phyloP scores from a whole-genome alignment of 2,329 filamentous ascomycete genomes.

The Colletotrichum sp. region DNA sequence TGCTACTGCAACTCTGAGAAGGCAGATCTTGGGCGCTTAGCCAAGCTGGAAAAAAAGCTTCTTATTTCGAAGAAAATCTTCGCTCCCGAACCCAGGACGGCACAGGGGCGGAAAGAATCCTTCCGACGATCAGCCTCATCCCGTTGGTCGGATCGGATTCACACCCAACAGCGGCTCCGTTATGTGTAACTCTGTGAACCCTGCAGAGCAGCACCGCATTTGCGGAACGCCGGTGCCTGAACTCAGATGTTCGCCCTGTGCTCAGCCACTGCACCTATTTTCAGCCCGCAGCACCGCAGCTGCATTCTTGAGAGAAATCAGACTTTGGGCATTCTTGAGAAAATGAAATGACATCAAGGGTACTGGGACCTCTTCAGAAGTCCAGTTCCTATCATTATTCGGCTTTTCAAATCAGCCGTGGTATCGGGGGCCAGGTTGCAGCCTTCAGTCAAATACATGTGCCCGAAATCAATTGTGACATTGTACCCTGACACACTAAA shows the following conservation, averaged over 20 bases:
- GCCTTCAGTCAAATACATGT: no score
- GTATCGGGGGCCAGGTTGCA: no score
- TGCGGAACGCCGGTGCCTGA: not conserved
- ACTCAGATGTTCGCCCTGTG: not conserved
- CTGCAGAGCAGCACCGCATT: not conserved
- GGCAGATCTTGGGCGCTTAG: not conserved
- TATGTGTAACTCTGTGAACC: not conserved
- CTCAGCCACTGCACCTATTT: not conserved
- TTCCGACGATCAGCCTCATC: not conserved
- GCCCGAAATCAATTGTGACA: no score
- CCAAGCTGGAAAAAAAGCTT: not conserved
- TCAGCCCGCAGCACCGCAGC: not conserved
- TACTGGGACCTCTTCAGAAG: no score
- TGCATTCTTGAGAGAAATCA: no score
- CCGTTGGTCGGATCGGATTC: not conserved
- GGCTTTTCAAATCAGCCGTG: no score
- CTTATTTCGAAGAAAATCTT: not conserved
- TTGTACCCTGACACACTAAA: no score
- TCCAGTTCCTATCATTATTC: no score
- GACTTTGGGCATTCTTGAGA: no score
- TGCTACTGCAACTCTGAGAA: not conserved
- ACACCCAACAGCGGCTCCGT: not conserved
- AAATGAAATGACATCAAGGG: no score
- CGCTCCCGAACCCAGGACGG: not conserved
- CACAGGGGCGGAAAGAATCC: not conserved